Evolutionary conservation across 1,284 basidiomycete species (phyloP), one percentile per base, ranked within the genome.

Genomic region (Bjerkandera adusta): DNA sequence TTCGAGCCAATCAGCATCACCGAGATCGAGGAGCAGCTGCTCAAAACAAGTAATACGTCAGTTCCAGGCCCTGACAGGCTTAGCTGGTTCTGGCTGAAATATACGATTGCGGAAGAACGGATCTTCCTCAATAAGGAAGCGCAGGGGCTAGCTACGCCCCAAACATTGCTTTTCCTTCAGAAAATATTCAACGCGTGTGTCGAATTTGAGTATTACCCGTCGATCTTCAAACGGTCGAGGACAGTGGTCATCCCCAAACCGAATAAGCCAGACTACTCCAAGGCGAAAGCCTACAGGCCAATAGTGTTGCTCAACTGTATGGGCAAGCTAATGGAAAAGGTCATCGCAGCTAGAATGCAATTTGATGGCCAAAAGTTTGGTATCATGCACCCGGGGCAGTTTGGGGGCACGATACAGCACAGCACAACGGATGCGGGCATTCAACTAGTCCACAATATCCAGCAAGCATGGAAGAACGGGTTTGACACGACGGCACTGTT

Each of bases 231-330:
- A 29, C 5, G 16, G 16, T 42, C 36, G 1, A 13, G 38, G 2
- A 46, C 49, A n/a, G 45, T 54, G 8, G 36, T 51, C 5, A 42
- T 56, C 16, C 46, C 47, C 2, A 56, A 56, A 33, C 54, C 53
- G 0, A 44, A 44, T 3, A 45, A 47, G 32, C 32, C 38, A 3
- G 53, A 54, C 41, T 51, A 54, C 47, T 35, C 57, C 15, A 43
- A 43, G 5, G 58, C 60, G 0, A 45, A 47, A 27, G 50, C 56
- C 3, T 61, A 61, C 41, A 48, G 56, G 10, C 55, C 50, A 1
- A 61, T 63, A 18, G 48, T 51, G 5, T 51, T 63, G 0, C 53
- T 60, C 3, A 51, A 62, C 21, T 55, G 52, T 24, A 29, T 61
- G 4, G 55, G 55, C 2, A 63, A 63, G 44, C 40, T 51, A 5